A percentile compares a stretch with the other conserved stretches of the same genome.
These are phyloP conservation scores for Peziza echinospora DNA, from an alignment of 495 filamentous ascomycete species.

Conservation along the genomic window DNA sequence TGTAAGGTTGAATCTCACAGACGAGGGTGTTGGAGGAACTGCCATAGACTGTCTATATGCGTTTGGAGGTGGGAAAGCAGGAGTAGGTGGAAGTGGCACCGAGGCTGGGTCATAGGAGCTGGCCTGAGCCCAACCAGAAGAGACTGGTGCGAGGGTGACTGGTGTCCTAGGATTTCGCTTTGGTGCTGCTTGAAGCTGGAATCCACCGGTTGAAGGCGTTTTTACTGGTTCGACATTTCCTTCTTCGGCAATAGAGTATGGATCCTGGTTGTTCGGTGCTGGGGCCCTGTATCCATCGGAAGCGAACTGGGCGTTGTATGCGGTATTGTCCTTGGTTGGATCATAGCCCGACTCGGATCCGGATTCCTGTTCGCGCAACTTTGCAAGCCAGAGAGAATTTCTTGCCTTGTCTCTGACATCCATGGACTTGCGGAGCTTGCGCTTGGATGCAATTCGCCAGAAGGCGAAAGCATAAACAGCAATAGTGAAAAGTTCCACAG, in stretches of 20 bases:
- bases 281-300: too few species aligned
- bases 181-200: background rate
- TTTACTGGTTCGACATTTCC: background rate
- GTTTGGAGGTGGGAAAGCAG: background rate
- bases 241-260: background rate
- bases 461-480: constrained; percentile 81
- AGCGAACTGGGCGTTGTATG: constrained; percentile 17
- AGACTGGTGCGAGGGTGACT: background rate
- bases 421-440: constrained; percentile 86
- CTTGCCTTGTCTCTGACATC: constrained; percentile 82
- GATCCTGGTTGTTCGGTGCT: background rate
- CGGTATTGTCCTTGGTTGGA: constrained; percentile 17
- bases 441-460: constrained; percentile 91
- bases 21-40: background rate
- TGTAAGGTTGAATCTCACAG: background rate
- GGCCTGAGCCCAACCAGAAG: background rate
- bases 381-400: constrained; percentile 84
- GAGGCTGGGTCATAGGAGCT: background rate
- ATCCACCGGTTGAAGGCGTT: background rate
- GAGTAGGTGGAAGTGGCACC: background rate
- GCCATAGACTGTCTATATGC: background rate
- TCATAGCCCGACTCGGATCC: background rate
- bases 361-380: constrained; percentile 65
- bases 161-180: background rate
- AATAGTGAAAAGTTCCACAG: constrained; percentile 80